These are phyloP conservation scores for Pseudopyricularia cyperi DNA, from an alignment of 2,329 filamentous ascomycete genomes.

Conservation along the genomic window DNA sequence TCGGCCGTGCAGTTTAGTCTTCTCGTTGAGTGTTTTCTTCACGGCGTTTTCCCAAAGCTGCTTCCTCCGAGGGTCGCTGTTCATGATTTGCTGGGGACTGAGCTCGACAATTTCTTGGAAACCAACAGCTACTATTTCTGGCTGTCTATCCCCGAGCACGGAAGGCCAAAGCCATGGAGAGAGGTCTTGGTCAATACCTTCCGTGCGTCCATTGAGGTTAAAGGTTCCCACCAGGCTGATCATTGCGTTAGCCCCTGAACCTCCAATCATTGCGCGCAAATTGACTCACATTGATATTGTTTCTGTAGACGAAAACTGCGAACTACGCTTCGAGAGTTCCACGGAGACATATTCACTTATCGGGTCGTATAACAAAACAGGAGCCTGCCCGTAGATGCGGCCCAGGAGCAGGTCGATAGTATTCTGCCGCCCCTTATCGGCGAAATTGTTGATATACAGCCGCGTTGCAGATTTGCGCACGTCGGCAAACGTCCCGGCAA, in stretches of 20 bases:
- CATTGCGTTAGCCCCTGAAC: neutral
- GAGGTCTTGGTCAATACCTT: constrained; percentile 67
- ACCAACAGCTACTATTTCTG: constrained; percentile 78
- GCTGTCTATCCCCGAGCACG: constrained; percentile 44
- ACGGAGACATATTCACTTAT: constrained; percentile 80
- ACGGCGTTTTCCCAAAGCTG: constrained; percentile 80
- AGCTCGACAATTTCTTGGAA: constrained; percentile 99
- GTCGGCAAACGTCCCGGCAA: constrained; percentile 89
- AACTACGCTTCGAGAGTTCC: constrained; percentile 55
- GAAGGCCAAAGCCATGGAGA: constrained; percentile 73
- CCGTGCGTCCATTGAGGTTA: constrained; percentile 81
- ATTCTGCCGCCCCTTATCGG: constrained; percentile 82
- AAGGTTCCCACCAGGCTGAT: constrained; percentile 64
- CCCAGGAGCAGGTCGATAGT: constrained; percentile 91
- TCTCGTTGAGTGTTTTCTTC: constrained; percentile 59
- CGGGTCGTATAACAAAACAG: constrained; percentile 82
- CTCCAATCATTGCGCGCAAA: too few relatives aligned
- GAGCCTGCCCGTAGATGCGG: constrained; percentile 66
- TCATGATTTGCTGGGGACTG: constrained; percentile 98
- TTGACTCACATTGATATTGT: constrained; percentile 64
- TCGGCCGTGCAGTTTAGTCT: constrained; percentile 49
- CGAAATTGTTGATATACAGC: constrained; percentile 95
- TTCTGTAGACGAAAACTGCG: constrained; percentile 64
- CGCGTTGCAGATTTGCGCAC: constrained; percentile 87
- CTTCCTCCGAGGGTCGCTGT: constrained; percentile 78